Evolutionary conservation across 192 early-diverging fungal genomes (phyloP), one percentile per base, ranked within the genome.

Genomic region (Polychytrium aggregatum): DNA sequence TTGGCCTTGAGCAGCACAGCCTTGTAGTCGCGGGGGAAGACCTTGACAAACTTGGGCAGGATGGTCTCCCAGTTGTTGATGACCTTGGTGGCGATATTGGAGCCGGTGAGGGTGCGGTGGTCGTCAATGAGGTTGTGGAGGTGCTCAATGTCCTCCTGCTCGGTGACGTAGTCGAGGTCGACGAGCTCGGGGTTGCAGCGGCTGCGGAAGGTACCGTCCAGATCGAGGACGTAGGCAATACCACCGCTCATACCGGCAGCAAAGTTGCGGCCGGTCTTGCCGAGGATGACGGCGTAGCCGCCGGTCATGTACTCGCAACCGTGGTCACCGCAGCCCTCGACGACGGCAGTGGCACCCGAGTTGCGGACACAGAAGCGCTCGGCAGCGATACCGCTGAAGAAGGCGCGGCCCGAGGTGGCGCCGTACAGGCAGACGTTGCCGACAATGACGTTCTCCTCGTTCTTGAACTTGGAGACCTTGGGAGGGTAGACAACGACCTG

Each of bases 261-360:
- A 76, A 98, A 96, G 78, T 98, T 98, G 59, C 91, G 82, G 10
- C 95, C 95, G 18, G 85, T 86, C 24, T 45, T 44, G 53, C 92
- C 95, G 6, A 98, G 72, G 28, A 98, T 79, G 26, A 98, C 73
- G 33, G 86, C 84, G 33, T 90, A 76, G 38, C 95, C 95, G 38
- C 95, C 95, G 6, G 95, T 98, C 95, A 98, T 98, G 75, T 98
- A 98, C 76, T 98, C 95, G 68, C 92, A 96, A 45, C 92, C 95
- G 63, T 98, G 95, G 74, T 98, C 95, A 56, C 95, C 95, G 24
- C 84, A 81, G 51, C 95, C 95, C 66, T 98, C 95, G 30, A 90
- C 85, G 5, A 98, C 92, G 35, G 91, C 90, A 39, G 74, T 71
- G 20, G 92, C 95, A 48, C 95, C 95, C n/a, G 90, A 94, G 69